Evolutionary conservation across 805 yeast species (phyloP).

Genomic region (Tetrapisispora arboricola): DNA sequence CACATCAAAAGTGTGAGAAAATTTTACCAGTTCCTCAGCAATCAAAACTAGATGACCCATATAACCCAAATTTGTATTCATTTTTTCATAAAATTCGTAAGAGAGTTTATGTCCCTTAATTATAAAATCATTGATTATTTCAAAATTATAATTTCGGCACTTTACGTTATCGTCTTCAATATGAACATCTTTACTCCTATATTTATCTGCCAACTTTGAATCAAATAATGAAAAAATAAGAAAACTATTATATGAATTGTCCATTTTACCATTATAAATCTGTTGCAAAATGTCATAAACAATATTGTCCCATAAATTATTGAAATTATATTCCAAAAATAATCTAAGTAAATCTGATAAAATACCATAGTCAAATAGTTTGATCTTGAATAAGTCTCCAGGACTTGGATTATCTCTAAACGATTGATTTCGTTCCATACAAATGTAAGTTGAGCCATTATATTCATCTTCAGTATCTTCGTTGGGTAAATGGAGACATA

Average conservation of each 20-base stretch:
- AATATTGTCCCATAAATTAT: constrained; percentile 90
- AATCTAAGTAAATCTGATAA: constrained; percentile 53
- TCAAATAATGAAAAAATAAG: constrained; percentile 34
- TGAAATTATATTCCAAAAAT: constrained; percentile 88
- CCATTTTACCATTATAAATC: constrained; percentile 75
- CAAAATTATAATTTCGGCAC: constrained; percentile 33
- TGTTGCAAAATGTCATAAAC: constrained; percentile 94
- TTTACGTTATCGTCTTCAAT: background rate
- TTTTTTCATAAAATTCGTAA: constrained; percentile 46
- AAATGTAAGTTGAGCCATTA: constrained; percentile 27
- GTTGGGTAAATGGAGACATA: background rate
- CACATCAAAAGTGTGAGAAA: constrained; percentile 35
- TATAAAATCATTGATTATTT: constrained; percentile 45
- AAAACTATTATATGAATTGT: constrained; percentile 73
- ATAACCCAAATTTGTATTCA: constrained; percentile 70
- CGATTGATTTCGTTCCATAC: constrained; percentile 29
- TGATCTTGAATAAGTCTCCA: constrained; percentile 79
- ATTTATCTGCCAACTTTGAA: constrained; percentile 7
- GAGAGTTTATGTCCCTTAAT: constrained; percentile 53
- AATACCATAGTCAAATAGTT: constrained; percentile 63
- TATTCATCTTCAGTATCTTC: constrained; percentile 26
- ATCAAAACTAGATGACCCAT: constrained; percentile 91
- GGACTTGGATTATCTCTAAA: constrained; percentile 55
- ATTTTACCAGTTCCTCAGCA: constrained; percentile 91
- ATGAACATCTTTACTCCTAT: background rate